A percentile compares a stretch with the other conserved stretches of the same genome.
Evolutionary conservation across 2,329 filamentous ascomycete species (phyloP).

Genomic region (Plectosphaerella sp.): DNA sequence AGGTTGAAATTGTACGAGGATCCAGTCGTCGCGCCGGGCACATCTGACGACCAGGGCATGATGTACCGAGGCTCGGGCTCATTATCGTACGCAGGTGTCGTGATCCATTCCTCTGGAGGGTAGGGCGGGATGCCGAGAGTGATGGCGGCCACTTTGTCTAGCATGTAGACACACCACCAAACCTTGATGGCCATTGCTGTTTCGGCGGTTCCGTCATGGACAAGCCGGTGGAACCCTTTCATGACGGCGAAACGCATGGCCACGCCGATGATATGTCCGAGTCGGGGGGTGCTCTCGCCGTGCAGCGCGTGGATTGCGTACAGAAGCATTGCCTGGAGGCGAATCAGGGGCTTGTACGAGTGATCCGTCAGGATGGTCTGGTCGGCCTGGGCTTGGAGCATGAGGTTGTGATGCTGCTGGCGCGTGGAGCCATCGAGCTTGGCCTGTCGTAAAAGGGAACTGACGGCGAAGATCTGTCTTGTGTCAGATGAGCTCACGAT

Average conservation of each 20-base stretch:
- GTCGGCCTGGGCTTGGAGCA: not conserved
- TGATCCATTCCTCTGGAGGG: not conserved
- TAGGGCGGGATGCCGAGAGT: not conserved
- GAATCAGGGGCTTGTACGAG: not conserved
- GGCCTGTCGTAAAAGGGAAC: not conserved
- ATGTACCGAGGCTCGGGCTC: not conserved
- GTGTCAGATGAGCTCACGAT: not conserved
- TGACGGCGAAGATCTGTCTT: not conserved
- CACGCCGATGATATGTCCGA: not conserved
- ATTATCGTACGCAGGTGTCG: not conserved
- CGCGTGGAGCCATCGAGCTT: conserved; percentile 1
- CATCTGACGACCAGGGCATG: not conserved
- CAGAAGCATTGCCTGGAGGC: not conserved
- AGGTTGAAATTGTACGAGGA: not conserved
- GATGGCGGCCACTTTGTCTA: not conserved
- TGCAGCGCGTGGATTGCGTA: not conserved
- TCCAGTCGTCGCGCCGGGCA: not conserved
- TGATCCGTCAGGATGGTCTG: not conserved
- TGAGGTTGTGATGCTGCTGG: not conserved
- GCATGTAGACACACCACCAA: conserved; percentile 1
- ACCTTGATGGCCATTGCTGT: not conserved
- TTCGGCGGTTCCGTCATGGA: not conserved
- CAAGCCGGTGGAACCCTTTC: not conserved
- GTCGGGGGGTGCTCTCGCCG: not conserved
- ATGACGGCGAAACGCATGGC: not conserved